Percentiles rank a stretch among this genome's conserved stretches.
Conservation (phyloP, 495 filamentous ascomycete species). For the Jackrogersella minutella region DNA sequence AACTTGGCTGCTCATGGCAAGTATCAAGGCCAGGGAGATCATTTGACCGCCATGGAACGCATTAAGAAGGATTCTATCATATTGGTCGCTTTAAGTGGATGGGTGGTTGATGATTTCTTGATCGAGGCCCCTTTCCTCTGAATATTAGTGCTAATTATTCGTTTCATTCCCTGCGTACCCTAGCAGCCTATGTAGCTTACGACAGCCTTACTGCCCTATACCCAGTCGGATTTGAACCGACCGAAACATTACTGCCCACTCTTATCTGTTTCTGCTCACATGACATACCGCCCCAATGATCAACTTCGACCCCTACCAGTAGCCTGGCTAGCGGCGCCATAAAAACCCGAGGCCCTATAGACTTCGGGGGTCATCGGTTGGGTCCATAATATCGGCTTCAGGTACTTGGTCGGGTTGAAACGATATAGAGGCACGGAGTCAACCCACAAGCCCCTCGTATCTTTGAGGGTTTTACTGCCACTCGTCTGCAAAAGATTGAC, state of each 20-base stretch:
- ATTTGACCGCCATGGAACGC: too few species aligned
- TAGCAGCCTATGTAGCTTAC: background rate
- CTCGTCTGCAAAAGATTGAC: too few species aligned
- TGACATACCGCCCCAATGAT: background rate
- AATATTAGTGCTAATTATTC: too few species aligned
- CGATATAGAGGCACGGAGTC: background rate
- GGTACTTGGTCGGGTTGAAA: background rate
- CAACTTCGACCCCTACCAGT: background rate
- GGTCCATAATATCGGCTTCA: background rate
- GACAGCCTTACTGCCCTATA: background rate
- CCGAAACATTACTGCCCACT: background rate
- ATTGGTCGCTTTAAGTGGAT: too few species aligned
- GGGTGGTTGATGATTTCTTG: too few species aligned
- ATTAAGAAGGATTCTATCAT: too few species aligned
- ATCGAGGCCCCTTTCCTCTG: too few species aligned
- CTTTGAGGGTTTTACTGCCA: too few species aligned
- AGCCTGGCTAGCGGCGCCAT: slow-evolving; percentile 1
- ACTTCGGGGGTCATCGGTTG: background rate
- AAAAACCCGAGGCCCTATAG: background rate
- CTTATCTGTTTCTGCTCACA: slow-evolving; percentile 1
- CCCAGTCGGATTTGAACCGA: background rate
- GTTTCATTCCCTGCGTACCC: too few species aligned
- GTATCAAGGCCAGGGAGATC: too few species aligned
- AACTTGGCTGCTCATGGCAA: too few species aligned
- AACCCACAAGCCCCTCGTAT: too few species aligned